phyloP scores from a whole-genome alignment of 2,329 filamentous ascomycete genomes.

The Aureobasidium sp. region DNA sequence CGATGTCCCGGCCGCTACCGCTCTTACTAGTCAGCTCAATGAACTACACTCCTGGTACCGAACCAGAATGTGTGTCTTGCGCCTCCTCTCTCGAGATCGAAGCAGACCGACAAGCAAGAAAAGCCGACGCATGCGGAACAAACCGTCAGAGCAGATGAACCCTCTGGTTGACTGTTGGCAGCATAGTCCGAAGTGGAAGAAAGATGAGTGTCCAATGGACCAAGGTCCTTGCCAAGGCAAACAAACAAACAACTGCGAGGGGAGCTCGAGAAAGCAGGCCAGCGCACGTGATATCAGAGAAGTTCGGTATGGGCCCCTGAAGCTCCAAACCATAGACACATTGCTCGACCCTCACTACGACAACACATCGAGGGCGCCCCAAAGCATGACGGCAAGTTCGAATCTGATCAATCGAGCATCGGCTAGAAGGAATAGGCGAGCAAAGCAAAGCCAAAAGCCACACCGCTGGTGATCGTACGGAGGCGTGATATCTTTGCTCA shows the following conservation, averaged over 20 bases:
- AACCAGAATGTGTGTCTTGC: neutral
- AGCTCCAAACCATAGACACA: neutral
- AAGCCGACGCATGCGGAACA: neutral
- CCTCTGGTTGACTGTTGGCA: neutral
- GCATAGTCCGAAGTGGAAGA: neutral
- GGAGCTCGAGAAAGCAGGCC: neutral
- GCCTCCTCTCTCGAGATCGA: neutral
- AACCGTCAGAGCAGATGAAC: neutral
- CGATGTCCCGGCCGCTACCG: neutral
- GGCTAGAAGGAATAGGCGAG: conserved; percentile 38
- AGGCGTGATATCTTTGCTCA: conserved; percentile 9
- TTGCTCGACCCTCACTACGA: neutral
- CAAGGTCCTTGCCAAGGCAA: conserved; percentile 6
- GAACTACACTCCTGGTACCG: conserved; percentile 3
- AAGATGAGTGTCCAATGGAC: neutral
- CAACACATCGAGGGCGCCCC: neutral
- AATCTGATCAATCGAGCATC: conserved; percentile 35
- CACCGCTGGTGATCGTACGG: conserved; percentile 28
- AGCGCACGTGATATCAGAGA: conserved; percentile 16
- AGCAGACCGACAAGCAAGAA: neutral
- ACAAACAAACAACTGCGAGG: conserved; percentile 10
- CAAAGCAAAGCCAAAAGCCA: conserved; percentile 33
- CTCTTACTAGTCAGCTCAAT: conserved; percentile 1
- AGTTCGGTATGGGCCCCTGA: conserved; percentile 1
- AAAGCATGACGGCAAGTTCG: neutral